These are phyloP conservation scores for Vigna hirtella DNA, from an alignment of 306 rosid genomes.

Conservation along the genomic window DNA sequence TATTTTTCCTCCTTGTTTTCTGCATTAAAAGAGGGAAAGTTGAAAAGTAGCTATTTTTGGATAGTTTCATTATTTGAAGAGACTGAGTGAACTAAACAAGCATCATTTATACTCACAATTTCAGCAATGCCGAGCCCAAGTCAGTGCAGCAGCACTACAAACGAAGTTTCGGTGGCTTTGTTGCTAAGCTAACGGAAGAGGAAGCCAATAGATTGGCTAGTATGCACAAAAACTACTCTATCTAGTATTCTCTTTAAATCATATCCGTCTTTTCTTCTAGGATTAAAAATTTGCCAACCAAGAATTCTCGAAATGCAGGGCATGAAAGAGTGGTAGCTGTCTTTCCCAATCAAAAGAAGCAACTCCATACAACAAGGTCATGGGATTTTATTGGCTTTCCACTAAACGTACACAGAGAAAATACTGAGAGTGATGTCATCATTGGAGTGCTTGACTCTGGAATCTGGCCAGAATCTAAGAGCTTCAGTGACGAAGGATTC, in stretches of 20 bases:
- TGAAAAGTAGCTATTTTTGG: neutral
- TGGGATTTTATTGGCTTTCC: slow-evolving; percentile 68
- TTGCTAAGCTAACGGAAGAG: slow-evolving; percentile 45
- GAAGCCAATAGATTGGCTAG: slow-evolving; percentile 52
- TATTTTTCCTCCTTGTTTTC: neutral
- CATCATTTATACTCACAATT: neutral
- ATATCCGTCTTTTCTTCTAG: neutral
- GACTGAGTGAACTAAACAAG: neutral
- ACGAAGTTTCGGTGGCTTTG: slow-evolving; percentile 60
- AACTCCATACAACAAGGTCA: slow-evolving; percentile 63
- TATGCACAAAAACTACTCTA: slow-evolving; percentile 7
- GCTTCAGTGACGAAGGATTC: slow-evolving; percentile 54
- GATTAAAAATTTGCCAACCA: neutral
- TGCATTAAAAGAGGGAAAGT: neutral
- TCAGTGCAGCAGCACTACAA: slow-evolving; percentile 43
- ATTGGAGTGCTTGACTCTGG: slow-evolving; percentile 59
- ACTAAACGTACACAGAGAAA: slow-evolving; percentile 14
- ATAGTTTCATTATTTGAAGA: neutral
- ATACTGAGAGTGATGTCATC: slow-evolving; percentile 49
- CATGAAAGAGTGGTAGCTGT: slow-evolving; percentile 63
- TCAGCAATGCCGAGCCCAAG: slow-evolving; percentile 37
- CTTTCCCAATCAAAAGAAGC: slow-evolving; percentile 45
- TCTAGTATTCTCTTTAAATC: neutral
- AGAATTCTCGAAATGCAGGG: slow-evolving; percentile 34
- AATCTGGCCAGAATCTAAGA: slow-evolving; percentile 60